Evolutionary conservation across 768 basidiomycete genomes (phyloP), one percentile per base, ranked within the genome.

Genomic region (Gelatoporia subvermispora): DNA sequence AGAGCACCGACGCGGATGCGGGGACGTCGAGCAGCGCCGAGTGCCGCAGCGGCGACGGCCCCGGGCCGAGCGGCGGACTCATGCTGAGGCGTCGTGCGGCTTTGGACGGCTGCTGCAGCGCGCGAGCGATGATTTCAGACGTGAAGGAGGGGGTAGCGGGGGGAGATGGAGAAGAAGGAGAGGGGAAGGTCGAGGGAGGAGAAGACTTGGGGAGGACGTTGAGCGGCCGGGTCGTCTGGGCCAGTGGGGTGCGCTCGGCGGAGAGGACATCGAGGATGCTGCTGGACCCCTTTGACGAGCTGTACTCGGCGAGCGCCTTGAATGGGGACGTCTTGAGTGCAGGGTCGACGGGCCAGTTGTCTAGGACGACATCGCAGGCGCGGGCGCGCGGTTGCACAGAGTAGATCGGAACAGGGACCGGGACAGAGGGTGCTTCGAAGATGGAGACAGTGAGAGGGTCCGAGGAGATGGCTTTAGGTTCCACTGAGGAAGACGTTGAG

Each of bases 1-100:
- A 39, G 38, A 17, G 38, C 7, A 22, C 7, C 38, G 38, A 39
- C n/a, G 21, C 38, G 17, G 38, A 22, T 8, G 21, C 38, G 38
- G 38, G 38, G 38, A 22, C 17, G 21, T 51, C 50, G 35, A 55
- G 34, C 23, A 48, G 40, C 39, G 53, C 45, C 0, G 55, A 53
- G 22, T 56, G 47, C 3, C 55, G 55, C 21, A 56, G 24, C 7
- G 55, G 52, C 5, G 51, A 50, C 1, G 55, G n/a, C n/a, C n/a
- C n/a, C n/a, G n/a, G 52, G 18, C 52, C 39, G 18, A 45, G 8
- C 3, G 41, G 46, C 23, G 52, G 52, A n/a, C 49, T 54, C 16
- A 36, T 17, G 21, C 41, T 48, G 16, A 17, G 47, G 25, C 43
- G 38, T 2, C 25, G 13, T 13, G 35, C 43, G 17, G 48, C 41